These are phyloP conservation scores for Leccinum longicurvipes DNA, from an alignment of 768 basidiomycete species.

Conservation along the genomic window DNA sequence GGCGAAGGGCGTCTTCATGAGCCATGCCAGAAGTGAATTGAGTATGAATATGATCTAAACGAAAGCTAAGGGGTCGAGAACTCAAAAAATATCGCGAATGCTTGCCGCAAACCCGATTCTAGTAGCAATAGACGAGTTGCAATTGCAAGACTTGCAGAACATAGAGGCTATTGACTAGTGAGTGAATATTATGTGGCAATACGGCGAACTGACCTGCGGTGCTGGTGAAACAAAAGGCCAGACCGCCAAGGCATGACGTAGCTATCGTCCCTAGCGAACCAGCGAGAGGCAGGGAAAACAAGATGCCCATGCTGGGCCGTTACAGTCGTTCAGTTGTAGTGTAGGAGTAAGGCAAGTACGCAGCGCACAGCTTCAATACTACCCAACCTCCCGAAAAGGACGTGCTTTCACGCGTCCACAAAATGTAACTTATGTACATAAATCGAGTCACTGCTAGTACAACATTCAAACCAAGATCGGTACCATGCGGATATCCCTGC, in stretches of 20 bases:
- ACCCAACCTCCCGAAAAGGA: slow-evolving; percentile 1
- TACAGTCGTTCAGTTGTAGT: neutral
- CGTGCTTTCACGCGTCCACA: neutral
- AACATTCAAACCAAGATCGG: too few species aligned
- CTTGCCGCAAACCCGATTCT: slow-evolving; percentile 91
- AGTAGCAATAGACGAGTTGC: slow-evolving; percentile 97
- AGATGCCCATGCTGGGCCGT: slow-evolving; percentile 55
- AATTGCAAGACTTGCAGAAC: slow-evolving; percentile 98
- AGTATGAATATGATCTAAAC: slow-evolving; percentile 87
- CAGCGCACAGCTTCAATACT: too few species aligned
- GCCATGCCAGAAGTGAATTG: slow-evolving; percentile 95
- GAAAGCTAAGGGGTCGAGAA: neutral
- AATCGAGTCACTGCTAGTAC: neutral
- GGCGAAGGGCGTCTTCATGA: slow-evolving; percentile 89
- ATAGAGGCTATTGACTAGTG: slow-evolving; percentile 63
- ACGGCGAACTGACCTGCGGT: slow-evolving; percentile 61
- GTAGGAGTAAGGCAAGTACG: neutral
- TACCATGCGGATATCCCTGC: neutral
- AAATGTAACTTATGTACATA: neutral
- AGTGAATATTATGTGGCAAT: neutral
- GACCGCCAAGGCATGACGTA: slow-evolving; percentile 77
- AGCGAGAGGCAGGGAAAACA: slow-evolving; percentile 70
- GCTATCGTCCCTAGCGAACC: slow-evolving; percentile 69
- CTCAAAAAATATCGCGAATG: neutral
- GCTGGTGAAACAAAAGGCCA: slow-evolving; percentile 85